Evolutionary conservation across 2,329 filamentous ascomycete species (phyloP).

Genomic region (Seiridium unicorne): DNA sequence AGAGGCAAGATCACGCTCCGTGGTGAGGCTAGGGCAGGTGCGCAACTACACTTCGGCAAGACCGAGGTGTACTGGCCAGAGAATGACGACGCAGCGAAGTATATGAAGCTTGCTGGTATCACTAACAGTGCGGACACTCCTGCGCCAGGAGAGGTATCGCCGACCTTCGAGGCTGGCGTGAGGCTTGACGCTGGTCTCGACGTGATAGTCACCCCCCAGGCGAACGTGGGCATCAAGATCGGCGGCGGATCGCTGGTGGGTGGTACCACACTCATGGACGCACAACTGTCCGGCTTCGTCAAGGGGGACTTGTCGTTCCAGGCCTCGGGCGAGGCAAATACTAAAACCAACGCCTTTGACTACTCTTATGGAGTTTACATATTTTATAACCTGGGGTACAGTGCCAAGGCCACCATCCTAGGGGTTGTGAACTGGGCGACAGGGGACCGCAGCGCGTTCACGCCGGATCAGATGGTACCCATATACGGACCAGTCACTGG

Average conservation of each 20-base stretch:
- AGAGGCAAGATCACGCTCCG: not conserved
- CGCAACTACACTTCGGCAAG: not conserved
- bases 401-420: not conserved
- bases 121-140: no score
- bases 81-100: no score
- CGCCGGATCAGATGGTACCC: not conserved
- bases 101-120: no score
- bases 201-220: no score
- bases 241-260: no score
- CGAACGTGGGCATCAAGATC: no score
- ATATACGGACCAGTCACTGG: not conserved
- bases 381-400: not conserved
- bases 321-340: not conserved
- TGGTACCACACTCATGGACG: no score
- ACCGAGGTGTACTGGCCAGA: not conserved
- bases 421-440: not conserved
- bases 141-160: no score
- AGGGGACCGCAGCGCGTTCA: not conserved
- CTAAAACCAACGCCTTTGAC: not conserved
- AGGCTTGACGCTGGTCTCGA: no score
- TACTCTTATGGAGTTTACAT: slow-evolving; percentile 1
- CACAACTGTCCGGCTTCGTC: no score
- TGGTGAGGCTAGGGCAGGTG: not conserved
- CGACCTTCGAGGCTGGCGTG: no score
- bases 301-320: not conserved